These are phyloP conservation scores for Chytriomyces sp. DNA, from an alignment of 192 early-diverging fungal genomes.

Conservation along the genomic window DNA sequence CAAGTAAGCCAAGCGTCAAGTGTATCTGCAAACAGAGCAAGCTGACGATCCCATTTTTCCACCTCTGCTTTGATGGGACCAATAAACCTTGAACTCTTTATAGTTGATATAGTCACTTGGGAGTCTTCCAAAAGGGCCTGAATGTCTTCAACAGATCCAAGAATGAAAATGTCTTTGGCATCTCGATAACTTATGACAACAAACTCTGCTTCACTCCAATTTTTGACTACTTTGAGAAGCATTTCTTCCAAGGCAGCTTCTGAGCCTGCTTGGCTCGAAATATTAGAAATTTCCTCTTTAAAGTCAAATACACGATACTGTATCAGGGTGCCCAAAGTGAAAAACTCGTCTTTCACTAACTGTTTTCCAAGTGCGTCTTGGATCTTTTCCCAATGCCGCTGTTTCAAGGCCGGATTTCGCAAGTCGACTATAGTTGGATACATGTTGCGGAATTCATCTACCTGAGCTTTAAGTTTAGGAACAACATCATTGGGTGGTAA, in stretches of 20 bases:
- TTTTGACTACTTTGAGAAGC: slow-evolving; percentile 57
- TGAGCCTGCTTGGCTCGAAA: slow-evolving; percentile 59
- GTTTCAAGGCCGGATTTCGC: slow-evolving; percentile 63
- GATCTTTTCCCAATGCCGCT: slow-evolving; percentile 65
- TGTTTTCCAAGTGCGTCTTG: slow-evolving; percentile 60
- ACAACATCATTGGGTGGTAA: slow-evolving; percentile 70
- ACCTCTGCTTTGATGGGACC: slow-evolving; percentile 63
- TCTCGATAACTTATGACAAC: slow-evolving; percentile 56
- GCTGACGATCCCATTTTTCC: slow-evolving; percentile 61
- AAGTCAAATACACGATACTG: slow-evolving; percentile 59
- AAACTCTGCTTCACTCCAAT: slow-evolving; percentile 64
- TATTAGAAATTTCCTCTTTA: slow-evolving; percentile 60
- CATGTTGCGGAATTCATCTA: slow-evolving; percentile 58
- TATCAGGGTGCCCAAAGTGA: slow-evolving; percentile 56
- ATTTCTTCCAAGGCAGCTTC: slow-evolving; percentile 66
- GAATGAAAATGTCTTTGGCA: slow-evolving; percentile 64
- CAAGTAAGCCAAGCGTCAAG: slow-evolving; percentile 61
- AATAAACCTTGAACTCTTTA: slow-evolving; percentile 60
- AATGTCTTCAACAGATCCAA: slow-evolving; percentile 62
- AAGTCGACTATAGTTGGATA: slow-evolving; percentile 64
- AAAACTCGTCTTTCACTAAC: slow-evolving; percentile 54
- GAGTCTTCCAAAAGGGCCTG: slow-evolving; percentile 61
- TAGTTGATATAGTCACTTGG: slow-evolving; percentile 65
- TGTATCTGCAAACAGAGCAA: slow-evolving; percentile 60
- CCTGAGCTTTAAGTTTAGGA: slow-evolving; percentile 56